Conservation (phyloP, 1,139 yeast genomes). For the Zhuliangozyma parablackwelliae region DNA sequence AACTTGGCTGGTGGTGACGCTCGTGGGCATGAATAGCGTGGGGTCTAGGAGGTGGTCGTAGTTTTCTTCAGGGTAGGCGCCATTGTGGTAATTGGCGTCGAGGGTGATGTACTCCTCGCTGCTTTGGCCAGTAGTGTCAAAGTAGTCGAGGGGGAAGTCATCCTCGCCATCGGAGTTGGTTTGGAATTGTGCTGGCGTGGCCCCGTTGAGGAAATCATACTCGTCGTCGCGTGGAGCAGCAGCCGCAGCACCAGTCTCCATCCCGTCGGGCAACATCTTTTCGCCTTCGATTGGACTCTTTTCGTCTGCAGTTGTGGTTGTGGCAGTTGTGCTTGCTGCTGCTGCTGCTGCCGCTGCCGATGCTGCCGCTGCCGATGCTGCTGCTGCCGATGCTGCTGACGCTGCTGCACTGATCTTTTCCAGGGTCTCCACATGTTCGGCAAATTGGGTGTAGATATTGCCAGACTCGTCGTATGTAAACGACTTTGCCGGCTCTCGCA, state of each 20-base stretch:
- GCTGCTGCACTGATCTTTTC: slow-evolving; percentile 10
- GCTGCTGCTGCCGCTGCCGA: neutral
- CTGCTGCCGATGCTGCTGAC: slow-evolving; percentile 1
- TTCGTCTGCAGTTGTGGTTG: neutral
- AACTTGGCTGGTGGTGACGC: slow-evolving; percentile 23
- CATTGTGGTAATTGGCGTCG: slow-evolving; percentile 26
- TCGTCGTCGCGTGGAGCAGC: slow-evolving; percentile 8
- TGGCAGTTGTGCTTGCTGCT: neutral
- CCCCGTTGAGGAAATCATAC: slow-evolving; percentile 16
- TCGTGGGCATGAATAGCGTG: slow-evolving; percentile 16
- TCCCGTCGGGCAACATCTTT: slow-evolving; percentile 15
- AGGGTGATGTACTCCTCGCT: slow-evolving; percentile 30
- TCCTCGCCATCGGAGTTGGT: slow-evolving; percentile 38
- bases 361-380: neutral
- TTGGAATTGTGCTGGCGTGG: slow-evolving; percentile 24
- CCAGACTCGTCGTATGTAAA: slow-evolving; percentile 51
- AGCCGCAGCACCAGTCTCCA: neutral
- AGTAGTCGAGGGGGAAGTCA: slow-evolving; percentile 68
- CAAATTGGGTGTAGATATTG: slow-evolving; percentile 46
- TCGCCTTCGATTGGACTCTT: slow-evolving; percentile 2
- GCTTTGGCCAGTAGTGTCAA: slow-evolving; percentile 21
- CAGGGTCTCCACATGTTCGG: slow-evolving; percentile 40
- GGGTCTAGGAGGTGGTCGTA: slow-evolving; percentile 29
- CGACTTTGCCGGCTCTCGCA: slow-evolving; percentile 58
- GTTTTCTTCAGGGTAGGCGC: slow-evolving; percentile 22